phyloP scores from a whole-genome alignment of 805 yeast species.

The Metschnikowia arizonensis region DNA sequence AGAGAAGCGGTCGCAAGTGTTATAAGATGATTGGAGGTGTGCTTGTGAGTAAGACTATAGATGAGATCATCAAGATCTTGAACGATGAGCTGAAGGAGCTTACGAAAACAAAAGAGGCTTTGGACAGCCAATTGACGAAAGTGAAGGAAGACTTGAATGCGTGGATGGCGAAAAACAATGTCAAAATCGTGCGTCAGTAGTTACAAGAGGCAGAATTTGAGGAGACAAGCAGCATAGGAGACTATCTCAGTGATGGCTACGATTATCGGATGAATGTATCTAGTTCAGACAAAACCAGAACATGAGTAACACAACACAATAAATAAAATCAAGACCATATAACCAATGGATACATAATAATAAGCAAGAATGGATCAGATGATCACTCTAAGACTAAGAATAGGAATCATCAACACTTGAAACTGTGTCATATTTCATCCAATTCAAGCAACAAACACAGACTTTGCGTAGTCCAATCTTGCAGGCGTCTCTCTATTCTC shows the following conservation, averaged over 20 bases:
- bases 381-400: too few relatives aligned
- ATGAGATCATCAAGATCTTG: constrained; percentile 65
- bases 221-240: not conserved
- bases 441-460: constrained; percentile 23
- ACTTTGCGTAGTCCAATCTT: constrained; percentile 30
- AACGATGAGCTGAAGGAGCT: constrained; percentile 42
- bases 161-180: constrained; percentile 41
- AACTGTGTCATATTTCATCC: too few relatives aligned
- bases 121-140: constrained; percentile 26
- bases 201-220: not conserved
- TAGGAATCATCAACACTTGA: too few relatives aligned
- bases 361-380: not conserved
- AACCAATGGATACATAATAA: not conserved
- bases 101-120: constrained; percentile 17
- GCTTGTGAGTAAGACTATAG: constrained; percentile 74
- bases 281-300: not conserved
- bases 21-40: constrained; percentile 95
- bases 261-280: not conserved
- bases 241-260: not conserved
- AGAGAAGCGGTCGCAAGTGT: constrained; percentile 60
- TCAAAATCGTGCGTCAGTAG: constrained; percentile 36
- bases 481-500: constrained; percentile 31
- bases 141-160: constrained; percentile 32
- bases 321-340: not conserved
- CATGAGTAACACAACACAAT: not conserved